Percentiles rank a stretch among this genome's conserved stretches.
Conservation (phyloP, 2,329 filamentous ascomycete species). For the Coniochaeta sp. region DNA sequence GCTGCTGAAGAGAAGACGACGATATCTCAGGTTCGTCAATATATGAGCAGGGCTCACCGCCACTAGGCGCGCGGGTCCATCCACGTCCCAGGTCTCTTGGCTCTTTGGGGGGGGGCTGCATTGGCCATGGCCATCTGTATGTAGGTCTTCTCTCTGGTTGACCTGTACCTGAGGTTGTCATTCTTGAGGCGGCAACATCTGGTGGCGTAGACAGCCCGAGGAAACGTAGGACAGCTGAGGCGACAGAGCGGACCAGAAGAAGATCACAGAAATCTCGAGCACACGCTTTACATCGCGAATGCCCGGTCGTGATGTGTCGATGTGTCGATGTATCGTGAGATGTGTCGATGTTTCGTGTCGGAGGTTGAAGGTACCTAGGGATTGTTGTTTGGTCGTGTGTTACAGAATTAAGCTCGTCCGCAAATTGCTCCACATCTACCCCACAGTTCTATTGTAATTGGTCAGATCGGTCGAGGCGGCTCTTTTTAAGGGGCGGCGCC, state of each 20-base stretch:
- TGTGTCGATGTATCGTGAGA: neutral
- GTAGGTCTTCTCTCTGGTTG: no score
- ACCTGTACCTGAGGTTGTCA: no score
- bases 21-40: neutral
- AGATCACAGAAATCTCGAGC: no score
- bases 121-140: neutral
- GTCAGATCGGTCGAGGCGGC: neutral
- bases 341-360: neutral
- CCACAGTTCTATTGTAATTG: neutral
- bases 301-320: no score
- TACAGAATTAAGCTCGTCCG: constrained; percentile 3
- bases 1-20: neutral
- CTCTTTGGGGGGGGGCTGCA: no score
- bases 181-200: neutral
- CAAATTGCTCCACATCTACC: no score
- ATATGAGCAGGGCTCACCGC: neutral
- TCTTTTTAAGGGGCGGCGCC: neutral
- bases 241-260: neutral
- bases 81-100: no score
- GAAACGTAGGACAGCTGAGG: no score
- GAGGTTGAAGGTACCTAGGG: neutral
- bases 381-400: constrained; percentile 3
- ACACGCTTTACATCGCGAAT: no score
- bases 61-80: neutral
- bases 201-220: neutral